A percentile compares a stretch with the other conserved stretches of the same genome.
These are phyloP conservation scores for Trichoderma lentiforme DNA, from an alignment of 2,329 filamentous ascomycete genomes.

Conservation along the genomic window DNA sequence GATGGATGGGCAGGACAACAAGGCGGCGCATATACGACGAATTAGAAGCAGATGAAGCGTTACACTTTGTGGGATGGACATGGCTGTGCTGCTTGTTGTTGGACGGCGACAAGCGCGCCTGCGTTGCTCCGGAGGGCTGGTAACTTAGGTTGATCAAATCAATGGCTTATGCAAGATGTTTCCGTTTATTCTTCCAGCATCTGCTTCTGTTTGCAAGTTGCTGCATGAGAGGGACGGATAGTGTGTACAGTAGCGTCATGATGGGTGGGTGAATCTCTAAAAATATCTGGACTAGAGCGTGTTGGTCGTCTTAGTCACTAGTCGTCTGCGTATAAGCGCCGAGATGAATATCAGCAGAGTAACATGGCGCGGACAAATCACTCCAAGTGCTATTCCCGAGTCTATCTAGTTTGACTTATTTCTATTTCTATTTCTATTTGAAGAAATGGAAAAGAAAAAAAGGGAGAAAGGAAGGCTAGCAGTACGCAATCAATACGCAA, in stretches of 20 bases:
- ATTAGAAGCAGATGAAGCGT: background rate
- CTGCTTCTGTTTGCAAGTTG: background rate
- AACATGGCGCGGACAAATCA: background rate
- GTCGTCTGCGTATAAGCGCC: background rate
- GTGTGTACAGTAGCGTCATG: background rate
- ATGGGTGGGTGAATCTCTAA: background rate
- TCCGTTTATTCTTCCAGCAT: background rate
- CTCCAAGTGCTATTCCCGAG: background rate
- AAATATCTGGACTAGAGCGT: background rate
- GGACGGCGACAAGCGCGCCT: background rate
- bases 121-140: background rate
- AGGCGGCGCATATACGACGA: constrained; percentile 1
- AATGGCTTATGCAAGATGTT: background rate
- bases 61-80: background rate
- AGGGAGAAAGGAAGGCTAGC: background rate
- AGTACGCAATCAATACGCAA: background rate
- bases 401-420: background rate
- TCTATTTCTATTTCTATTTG: background rate
- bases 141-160: background rate
- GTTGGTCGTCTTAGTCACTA: background rate
- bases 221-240: background rate
- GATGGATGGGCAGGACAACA: background rate
- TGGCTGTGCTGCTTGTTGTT: background rate
- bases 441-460: background rate
- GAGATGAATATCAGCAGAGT: background rate